Conservation (phyloP, 2,329 filamentous ascomycete species). For the Fusarium torulosum region DNA sequence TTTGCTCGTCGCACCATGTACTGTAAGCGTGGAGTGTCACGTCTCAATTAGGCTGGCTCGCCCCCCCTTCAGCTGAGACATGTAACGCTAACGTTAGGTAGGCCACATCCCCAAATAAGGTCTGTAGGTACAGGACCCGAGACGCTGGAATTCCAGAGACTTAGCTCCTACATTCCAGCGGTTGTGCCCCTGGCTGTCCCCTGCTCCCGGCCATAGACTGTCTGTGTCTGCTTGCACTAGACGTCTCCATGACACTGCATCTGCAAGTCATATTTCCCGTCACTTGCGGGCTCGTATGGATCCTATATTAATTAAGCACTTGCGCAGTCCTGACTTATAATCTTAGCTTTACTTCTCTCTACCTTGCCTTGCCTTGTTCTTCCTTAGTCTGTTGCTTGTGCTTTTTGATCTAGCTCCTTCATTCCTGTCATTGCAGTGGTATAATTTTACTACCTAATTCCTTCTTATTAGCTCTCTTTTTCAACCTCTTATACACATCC, state of each 20-base stretch:
- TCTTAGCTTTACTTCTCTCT: not conserved
- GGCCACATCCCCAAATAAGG: not conserved
- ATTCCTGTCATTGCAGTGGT: conserved; percentile 6
- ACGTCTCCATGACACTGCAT: not conserved
- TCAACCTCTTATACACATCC: conserved; percentile 4
- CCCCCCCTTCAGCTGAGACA: too few species aligned
- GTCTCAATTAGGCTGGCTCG: too few species aligned
- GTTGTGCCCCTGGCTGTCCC: not conserved
- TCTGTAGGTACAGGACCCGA: conserved; percentile 4
- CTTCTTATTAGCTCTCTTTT: not conserved
- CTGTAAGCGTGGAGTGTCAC: not conserved
- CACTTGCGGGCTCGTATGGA: not conserved
- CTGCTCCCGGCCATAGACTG: conserved; percentile 15
- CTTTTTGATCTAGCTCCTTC: not conserved
- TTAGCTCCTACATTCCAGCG: conserved; percentile 34
- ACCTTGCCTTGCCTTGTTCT: not conserved
- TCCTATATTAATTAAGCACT: conserved; percentile 33
- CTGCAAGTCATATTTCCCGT: conserved; percentile 2
- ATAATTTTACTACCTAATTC: not conserved
- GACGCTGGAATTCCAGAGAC: conserved; percentile 37
- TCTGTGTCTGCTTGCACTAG: conserved; percentile 13
- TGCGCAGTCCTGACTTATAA: not conserved
- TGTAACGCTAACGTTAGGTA: too few species aligned
- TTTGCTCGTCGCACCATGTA: conserved; percentile 21
- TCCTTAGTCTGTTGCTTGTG: conserved; percentile 2